Percentiles rank a stretch among this genome's conserved stretches.
phyloP scores from a whole-genome alignment of 2,329 filamentous ascomycete genomes.

The Balansia obtecta region DNA sequence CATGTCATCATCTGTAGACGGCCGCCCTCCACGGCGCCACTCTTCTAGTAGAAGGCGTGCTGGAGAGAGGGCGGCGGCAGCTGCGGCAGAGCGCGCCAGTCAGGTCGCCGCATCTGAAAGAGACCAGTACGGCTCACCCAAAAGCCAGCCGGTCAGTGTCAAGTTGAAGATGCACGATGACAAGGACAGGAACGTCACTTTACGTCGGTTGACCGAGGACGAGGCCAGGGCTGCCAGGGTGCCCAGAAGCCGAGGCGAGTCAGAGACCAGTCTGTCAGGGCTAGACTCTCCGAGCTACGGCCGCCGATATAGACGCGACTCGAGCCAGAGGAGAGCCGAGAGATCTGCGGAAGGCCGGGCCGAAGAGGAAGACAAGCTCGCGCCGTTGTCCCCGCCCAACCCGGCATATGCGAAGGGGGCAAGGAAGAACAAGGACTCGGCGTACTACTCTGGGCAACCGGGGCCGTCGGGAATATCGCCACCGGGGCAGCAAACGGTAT shows the following conservation, averaged over 20 bases:
- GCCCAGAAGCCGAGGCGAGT: conserved; percentile 32
- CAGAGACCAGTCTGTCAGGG: conserved; percentile 43
- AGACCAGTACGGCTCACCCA: conserved; percentile 27
- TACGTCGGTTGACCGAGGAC: conserved; percentile 48
- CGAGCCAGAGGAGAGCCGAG: conserved; percentile 34
- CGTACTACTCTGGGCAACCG: conserved; percentile 45
- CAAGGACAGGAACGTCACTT: conserved; percentile 46
- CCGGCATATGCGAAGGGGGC: conserved; percentile 41
- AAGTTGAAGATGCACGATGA: conserved; percentile 50
- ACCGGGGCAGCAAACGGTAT: conserved; percentile 28
- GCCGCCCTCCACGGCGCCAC: conserved; percentile 26
- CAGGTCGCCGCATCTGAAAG: conserved; percentile 30
- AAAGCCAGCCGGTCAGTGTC: conserved; percentile 40
- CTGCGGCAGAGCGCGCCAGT: conserved; percentile 34
- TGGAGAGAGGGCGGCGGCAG: conserved; percentile 32
- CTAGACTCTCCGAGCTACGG: conserved; percentile 36
- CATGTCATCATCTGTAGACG: conserved; percentile 18
- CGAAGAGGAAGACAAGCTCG: conserved; percentile 26
- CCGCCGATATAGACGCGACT: conserved; percentile 41
- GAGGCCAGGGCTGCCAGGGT: conserved; percentile 36
- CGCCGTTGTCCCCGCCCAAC: conserved; percentile 40
- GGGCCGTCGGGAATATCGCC: conserved; percentile 30
- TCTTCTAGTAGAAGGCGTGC: conserved; percentile 35
- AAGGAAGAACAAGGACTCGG: conserved; percentile 43
- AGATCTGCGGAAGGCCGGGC: conserved; percentile 31